Base-by-base conservation (phyloP, 1,284 basidiomycete species). In the Gomphus bonarii region DNA sequence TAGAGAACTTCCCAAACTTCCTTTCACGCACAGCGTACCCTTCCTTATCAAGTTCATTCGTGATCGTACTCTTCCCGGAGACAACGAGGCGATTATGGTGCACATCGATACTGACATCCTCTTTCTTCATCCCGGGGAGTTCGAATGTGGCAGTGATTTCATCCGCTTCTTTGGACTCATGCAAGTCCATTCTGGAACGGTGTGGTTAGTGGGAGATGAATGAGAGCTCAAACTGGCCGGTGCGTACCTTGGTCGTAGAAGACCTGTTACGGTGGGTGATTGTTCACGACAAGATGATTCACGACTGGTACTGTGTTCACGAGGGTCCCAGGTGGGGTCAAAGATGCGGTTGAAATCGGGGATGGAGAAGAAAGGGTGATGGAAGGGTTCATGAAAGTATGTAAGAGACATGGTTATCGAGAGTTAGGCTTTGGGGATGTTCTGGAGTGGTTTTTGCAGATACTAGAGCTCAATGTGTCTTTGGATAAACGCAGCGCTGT, bases 91-190 rank as follows among this genome's bases (percentile, higher is more conserved):
- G 64, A 33, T 69, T 65, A 50, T 71, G 68, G 48, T 72, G 68
- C 4, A 75, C 59, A 25, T 73, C 67, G 57, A 77, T 69, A 31
- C 66, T 54, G 18, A 76, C 63, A 53, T 71, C 66, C 36, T 75
- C 70, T 33, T 74, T 71, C 25, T 66, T 68, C 38, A 75, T 50
- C 6, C 75, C 75, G 0, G 76, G 75, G 3, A 78, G 64, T 63
- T 78, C 74, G 61, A 78, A 70, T 0, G 70, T 65, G 11, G 71
- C 72, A 3, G 68, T 73, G 28, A 75, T 67, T 12, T 62, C 61
- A 56, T 75, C 73, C 30, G 63, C 53, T n/a, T n/a, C n/a, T n/a
- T n/a, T n/a, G n/a, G n/a, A n/a, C n/a, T n/a, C n/a, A n/a, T n/a
- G n/a, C n/a, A n/a, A n/a, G n/a, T n/a, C n/a, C n/a, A n/a, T n/a